Evolutionary conservation across 1,284 basidiomycete genomes (phyloP), one percentile per base, ranked within the genome.

Genomic region (Cryptococcus amylolentus): DNA sequence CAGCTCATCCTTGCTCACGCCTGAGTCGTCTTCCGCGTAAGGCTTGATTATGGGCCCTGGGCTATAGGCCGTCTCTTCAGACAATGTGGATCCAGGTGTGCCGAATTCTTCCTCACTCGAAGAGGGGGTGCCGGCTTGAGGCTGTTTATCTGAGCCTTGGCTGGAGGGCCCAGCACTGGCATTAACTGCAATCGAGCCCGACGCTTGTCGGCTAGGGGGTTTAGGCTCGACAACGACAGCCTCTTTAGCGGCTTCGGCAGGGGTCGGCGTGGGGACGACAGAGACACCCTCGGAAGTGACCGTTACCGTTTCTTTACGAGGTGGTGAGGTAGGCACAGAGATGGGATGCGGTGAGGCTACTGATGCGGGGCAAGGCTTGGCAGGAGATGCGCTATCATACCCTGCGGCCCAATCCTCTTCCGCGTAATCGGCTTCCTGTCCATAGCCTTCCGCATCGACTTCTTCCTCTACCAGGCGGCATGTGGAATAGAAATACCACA

Each of bases 401-500:
- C 35, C 37, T 38, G 52, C 47, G 3, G 52, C 20, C 44, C 53
- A 56, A 38, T 54, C 54, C 47, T 53, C 52, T 44, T 48, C 58
- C 49, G 20, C 38, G 18, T 50, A 4, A 7, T 40, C 49, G 4
- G 1, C 37, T 40, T 13, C 37, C 37, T 50, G 49, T 5, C 60
- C 56, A 20, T 55, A 56, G n/a, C 43, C 47, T 16, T 41, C 47
- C 49, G 39, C 52, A 10, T 52, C 40, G 4, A 49, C 49, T 37
- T 63, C 67, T 9, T 63, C 61, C 5, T 50, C 23, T 3, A 44
- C 27, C 38, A 68, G 56, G 41, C 56, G 54, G 51, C 68, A 70
- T 6, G 88, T 85, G 37, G 90, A 88, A 71, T 91, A 87, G 77
- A 95, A 98, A 86, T 90, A 96, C 92, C 92, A 97, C 63, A 97